phyloP scores from a whole-genome alignment of 805 yeast species.

The Tetrapisispora namnaoensis region DNA sequence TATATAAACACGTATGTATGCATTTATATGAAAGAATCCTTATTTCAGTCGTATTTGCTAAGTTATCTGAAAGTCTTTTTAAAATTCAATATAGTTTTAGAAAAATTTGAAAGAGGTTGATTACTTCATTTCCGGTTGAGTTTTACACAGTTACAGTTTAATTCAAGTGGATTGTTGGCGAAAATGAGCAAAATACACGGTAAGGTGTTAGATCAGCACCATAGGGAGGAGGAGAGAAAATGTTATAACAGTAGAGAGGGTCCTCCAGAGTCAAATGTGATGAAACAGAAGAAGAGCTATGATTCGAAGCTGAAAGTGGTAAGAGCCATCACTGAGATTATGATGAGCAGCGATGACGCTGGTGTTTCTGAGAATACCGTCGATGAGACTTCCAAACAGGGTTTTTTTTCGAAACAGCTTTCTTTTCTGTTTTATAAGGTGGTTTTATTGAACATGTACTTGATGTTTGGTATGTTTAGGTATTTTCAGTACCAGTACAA shows the following conservation, averaged over 20 bases:
- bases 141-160: neutral
- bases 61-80: too few relatives aligned
- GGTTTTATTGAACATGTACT: conserved; percentile 42
- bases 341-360: conserved; percentile 6
- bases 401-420: conserved; percentile 3
- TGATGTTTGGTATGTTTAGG: conserved; percentile 47
- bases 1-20: too few relatives aligned
- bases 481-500: conserved; percentile 43
- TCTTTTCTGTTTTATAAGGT: conserved; percentile 34
- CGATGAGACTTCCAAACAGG: neutral
- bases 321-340: conserved; percentile 15
- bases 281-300: conserved; percentile 7
- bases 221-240: neutral
- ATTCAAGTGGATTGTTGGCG: too few relatives aligned
- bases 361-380: neutral
- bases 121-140: neutral
- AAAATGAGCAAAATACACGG: conserved; percentile 2
- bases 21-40: too few relatives aligned
- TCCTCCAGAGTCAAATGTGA: conserved; percentile 15
- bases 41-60: too few relatives aligned
- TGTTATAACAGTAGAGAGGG: neutral
- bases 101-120: neutral
- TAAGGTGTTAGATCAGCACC: conserved; percentile 4
- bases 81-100: neutral
- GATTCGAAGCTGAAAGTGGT: conserved; percentile 11